Evolutionary conservation across 2,329 filamentous ascomycete species (phyloP).

Genomic region (Colletotrichum echinochloae): DNA sequence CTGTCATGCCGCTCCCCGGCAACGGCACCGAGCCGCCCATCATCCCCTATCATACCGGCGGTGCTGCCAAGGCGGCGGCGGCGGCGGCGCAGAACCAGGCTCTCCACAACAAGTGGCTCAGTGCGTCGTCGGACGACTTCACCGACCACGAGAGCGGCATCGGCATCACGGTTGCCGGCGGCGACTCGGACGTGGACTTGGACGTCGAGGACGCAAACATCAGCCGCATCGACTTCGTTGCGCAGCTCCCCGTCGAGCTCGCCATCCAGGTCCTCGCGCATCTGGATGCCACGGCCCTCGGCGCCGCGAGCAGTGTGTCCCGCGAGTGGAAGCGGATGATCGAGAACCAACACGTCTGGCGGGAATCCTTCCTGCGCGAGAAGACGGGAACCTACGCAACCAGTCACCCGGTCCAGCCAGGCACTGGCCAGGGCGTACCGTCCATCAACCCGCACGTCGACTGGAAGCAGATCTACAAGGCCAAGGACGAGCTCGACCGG

Average conservation of each 20-base stretch:
- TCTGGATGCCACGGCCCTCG: constrained; percentile 65
- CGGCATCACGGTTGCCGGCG: constrained; percentile 66
- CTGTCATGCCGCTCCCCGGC: constrained; percentile 58
- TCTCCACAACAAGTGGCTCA: constrained; percentile 57
- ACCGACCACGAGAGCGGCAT: constrained; percentile 75
- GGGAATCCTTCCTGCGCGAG: constrained; percentile 71
- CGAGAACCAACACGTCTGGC: constrained; percentile 70
- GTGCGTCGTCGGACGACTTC: constrained; percentile 55
- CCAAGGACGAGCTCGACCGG: constrained; percentile 78
- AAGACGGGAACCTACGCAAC: constrained; percentile 72
- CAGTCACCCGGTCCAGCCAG: constrained; percentile 63
- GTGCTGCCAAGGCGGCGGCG: constrained; percentile 71
- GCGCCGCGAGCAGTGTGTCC: constrained; percentile 63
- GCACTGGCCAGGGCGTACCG: constrained; percentile 69
- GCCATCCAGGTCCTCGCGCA: constrained; percentile 69
- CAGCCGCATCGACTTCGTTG: constrained; percentile 69
- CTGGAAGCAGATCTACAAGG: constrained; percentile 88
- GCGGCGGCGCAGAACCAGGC: constrained; percentile 68
- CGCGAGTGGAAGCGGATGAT: constrained; percentile 61
- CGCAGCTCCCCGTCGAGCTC: constrained; percentile 67
- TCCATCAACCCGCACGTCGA: constrained; percentile 71
- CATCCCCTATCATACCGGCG: constrained; percentile 70
- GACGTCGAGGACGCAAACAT: constrained; percentile 56
- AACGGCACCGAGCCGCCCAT: constrained; percentile 67
- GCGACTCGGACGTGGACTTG: constrained; percentile 53